Conservation (phyloP, 345 rosid species). For the Eucalyptus erythrocorys region DNA sequence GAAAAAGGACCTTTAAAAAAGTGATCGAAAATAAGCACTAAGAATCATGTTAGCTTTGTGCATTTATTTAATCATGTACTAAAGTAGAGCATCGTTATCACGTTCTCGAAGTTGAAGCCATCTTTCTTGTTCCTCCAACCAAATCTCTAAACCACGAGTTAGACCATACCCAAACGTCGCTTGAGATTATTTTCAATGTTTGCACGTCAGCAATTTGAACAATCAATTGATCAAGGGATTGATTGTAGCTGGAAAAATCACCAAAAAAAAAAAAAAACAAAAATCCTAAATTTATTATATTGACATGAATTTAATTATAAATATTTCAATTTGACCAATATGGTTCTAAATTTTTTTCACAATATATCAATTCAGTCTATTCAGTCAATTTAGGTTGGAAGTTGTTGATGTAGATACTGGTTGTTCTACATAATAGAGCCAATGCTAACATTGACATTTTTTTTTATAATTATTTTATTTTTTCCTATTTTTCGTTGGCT, state of each 20-base stretch:
- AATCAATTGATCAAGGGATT: neutral
- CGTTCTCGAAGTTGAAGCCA: neutral
- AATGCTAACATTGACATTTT: neutral
- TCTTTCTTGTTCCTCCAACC: neutral
- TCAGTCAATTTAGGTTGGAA: rapidly evolving
- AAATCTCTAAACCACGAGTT: neutral
- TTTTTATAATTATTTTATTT: too few species aligned
- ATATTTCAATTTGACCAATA: too few species aligned
- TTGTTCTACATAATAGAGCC: rapidly evolving
- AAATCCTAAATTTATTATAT: too few species aligned
- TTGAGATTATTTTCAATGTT: neutral
- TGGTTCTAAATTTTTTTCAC: neutral
- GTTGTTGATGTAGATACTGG: neutral
- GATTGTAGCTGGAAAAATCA: neutral
- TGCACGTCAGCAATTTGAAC: neutral
- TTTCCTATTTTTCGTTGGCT: too few species aligned
- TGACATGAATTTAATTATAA: too few species aligned
- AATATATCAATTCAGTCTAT: too few species aligned
- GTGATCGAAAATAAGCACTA: neutral
- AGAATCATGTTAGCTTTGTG: neutral
- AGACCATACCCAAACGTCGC: neutral
- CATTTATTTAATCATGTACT: neutral
- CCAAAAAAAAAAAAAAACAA: too few species aligned
- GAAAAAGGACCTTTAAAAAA: neutral
- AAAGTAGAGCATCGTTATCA: neutral